Percentiles rank a stretch among this genome's conserved stretches.
Conservation (phyloP, 176 grass and related monocot genomes). For the Zoysia pacifica region DNA sequence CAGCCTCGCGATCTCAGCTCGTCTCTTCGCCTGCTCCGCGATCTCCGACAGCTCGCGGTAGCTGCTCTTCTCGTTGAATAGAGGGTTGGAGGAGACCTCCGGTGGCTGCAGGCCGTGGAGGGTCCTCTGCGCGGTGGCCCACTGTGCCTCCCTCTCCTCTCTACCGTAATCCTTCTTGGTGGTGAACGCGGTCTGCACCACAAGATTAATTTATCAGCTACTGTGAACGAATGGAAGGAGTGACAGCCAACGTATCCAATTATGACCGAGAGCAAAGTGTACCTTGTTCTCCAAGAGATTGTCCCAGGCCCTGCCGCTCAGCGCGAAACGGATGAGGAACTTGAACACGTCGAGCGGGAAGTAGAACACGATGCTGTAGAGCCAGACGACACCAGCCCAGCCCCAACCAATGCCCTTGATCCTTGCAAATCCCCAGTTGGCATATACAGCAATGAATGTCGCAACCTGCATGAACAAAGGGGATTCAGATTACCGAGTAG, state of each 20-base stretch:
- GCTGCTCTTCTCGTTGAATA: slow-evolving; percentile 87
- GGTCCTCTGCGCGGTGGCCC: slow-evolving; percentile 91
- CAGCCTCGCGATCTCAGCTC: slow-evolving; percentile 87
- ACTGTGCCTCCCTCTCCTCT: slow-evolving; percentile 90
- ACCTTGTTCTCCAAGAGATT: slow-evolving; percentile 93
- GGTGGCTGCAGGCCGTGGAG: slow-evolving; percentile 95
- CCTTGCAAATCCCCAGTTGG: slow-evolving; percentile 88
- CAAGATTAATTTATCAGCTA: background rate
- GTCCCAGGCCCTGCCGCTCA: slow-evolving; percentile 94
- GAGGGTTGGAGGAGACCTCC: slow-evolving; percentile 30
- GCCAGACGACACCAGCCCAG: slow-evolving; percentile 97
- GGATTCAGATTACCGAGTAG: background rate
- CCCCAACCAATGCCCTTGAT: slow-evolving; percentile 95
- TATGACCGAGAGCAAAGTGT: background rate
- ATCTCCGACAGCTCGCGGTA: slow-evolving; percentile 99
- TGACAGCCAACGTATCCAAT: background rate
- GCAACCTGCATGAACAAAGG: slow-evolving; percentile 61
- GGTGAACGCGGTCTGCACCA: slow-evolving; percentile 76
- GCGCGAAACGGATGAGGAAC: slow-evolving; percentile 87
- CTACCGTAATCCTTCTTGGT: slow-evolving; percentile 97
- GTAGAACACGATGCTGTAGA: slow-evolving; percentile 88
- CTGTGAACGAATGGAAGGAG: background rate
- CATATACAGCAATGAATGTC: slow-evolving; percentile 80
- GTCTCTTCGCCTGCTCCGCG: slow-evolving; percentile 89
- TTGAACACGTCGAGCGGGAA: slow-evolving; percentile 85